These are phyloP conservation scores for Ceratorhiza oryzae-sativae DNA, from an alignment of 1,284 basidiomycete genomes.

Conservation along the genomic window DNA sequence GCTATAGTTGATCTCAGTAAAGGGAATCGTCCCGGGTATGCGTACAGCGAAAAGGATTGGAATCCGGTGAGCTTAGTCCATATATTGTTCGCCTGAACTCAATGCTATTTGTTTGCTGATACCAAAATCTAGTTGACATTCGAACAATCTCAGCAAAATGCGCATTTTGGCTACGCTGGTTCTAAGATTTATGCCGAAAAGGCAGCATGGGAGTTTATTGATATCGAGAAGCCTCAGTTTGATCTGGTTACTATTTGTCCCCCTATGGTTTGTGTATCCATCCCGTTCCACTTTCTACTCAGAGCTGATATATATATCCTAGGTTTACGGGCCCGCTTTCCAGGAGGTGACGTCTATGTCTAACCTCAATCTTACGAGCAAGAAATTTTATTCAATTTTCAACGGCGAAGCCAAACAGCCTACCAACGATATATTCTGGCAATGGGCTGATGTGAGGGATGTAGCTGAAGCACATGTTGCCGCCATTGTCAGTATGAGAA, in stretches of 20 bases:
- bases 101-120: slow-evolving; percentile 51
- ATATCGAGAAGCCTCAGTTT: slow-evolving; percentile 41
- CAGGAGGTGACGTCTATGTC: slow-evolving; percentile 32
- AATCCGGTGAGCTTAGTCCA: slow-evolving; percentile 50
- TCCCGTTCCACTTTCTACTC: background rate
- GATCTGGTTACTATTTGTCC: slow-evolving; percentile 42
- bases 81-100: no score
- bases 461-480: slow-evolving; percentile 29
- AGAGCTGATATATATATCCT: background rate
- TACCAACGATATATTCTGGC: background rate
- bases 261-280: slow-evolving; percentile 35
- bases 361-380: slow-evolving; percentile 22
- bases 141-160: slow-evolving; percentile 29
- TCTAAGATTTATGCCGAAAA: slow-evolving; percentile 48
- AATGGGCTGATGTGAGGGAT: slow-evolving; percentile 38
- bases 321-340: slow-evolving; percentile 36
- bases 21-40: slow-evolving; percentile 43
- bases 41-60: slow-evolving; percentile 48
- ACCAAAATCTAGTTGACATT: slow-evolving; percentile 43
- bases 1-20: slow-evolving; percentile 45
- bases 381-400: slow-evolving; percentile 35
- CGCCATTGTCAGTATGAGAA: slow-evolving; percentile 1
- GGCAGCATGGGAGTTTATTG: slow-evolving; percentile 43
- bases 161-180: slow-evolving; percentile 45
- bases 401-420: slow-evolving; percentile 27